Percentiles rank a stretch among this genome's conserved stretches.
Evolutionary conservation across 257 asterid genomes (phyloP).

Genomic region (Prunella vulgaris): DNA sequence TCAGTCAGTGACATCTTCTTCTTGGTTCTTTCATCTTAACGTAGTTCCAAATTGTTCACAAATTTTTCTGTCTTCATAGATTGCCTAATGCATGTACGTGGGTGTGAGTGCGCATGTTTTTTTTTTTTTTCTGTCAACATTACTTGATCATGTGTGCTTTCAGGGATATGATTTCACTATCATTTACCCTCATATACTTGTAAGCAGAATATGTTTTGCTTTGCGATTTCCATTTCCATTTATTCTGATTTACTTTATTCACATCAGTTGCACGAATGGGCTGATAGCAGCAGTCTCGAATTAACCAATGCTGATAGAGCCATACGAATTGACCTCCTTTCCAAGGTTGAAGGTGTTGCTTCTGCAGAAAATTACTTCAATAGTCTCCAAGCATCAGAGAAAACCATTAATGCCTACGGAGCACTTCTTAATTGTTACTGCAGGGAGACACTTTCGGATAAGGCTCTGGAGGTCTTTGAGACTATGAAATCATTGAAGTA

Average conservation of each 20-base stretch:
- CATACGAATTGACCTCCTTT: slow-evolving; percentile 54
- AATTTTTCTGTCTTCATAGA: no score
- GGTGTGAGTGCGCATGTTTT: no score
- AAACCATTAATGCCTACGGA: slow-evolving; percentile 61
- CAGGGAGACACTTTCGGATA: slow-evolving; percentile 41
- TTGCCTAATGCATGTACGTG: no score
- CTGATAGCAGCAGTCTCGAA: slow-evolving; percentile 38
- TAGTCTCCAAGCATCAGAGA: slow-evolving; percentile 40
- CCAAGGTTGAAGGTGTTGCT: slow-evolving; percentile 38
- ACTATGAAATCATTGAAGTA: slow-evolving; percentile 40
- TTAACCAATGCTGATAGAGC: slow-evolving; percentile 46
- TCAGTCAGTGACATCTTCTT: neutral
- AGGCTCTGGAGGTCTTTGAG: slow-evolving; percentile 55
- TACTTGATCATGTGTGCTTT: neutral
- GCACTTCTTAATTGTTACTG: slow-evolving; percentile 66
- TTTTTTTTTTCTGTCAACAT: no score
- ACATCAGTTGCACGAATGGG: slow-evolving; percentile 65
- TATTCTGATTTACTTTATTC: neutral
- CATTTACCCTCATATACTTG: neutral
- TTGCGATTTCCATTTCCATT: neutral
- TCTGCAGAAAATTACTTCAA: slow-evolving; percentile 66
- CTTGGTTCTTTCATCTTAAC: no score
- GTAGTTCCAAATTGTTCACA: no score
- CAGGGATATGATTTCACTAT: neutral
- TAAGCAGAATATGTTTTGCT: slow-evolving; percentile 13